Evolutionary conservation across 2,329 filamentous ascomycete species (phyloP).

Genomic region (Trichoderma arundinaceum): DNA sequence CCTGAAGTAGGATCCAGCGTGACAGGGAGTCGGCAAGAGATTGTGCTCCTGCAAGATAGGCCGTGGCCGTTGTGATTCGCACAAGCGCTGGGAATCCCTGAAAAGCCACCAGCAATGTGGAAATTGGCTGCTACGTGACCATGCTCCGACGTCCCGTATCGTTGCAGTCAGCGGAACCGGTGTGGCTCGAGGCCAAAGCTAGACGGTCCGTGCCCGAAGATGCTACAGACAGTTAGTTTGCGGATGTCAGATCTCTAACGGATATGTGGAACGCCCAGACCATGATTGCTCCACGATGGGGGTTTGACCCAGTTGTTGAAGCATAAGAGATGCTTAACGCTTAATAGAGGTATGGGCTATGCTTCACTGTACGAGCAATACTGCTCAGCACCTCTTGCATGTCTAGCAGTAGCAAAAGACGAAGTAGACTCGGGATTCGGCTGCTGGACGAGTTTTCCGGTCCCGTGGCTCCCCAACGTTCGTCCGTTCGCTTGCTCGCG

Average conservation of each 20-base stretch:
- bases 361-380: not conserved
- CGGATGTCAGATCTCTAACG: conserved; percentile 20
- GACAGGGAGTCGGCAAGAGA: not conserved
- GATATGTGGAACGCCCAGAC: not conserved
- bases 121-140: conserved; percentile 13
- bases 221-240: conserved; percentile 9
- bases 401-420: not conserved
- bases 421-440: conserved; percentile 7
- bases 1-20: not conserved
- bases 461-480: conserved; percentile 4
- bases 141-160: conserved; percentile 13
- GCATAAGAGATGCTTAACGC: not conserved
- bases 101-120: not conserved
- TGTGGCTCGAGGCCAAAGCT: not conserved
- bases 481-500: conserved; percentile 3
- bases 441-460: not conserved
- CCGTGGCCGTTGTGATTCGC: not conserved
- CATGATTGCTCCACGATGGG: not conserved
- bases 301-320: not conserved
- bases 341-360: no score
- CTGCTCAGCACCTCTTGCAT: no score
- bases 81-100: conserved; percentile 3
- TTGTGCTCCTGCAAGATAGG: not conserved
- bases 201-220: conserved; percentile 17
- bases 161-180: not conserved